Percentiles rank a stretch among this genome's conserved stretches.
Conservation (phyloP, 2,329 filamentous ascomycete species). For the Claviceps cyperi region DNA sequence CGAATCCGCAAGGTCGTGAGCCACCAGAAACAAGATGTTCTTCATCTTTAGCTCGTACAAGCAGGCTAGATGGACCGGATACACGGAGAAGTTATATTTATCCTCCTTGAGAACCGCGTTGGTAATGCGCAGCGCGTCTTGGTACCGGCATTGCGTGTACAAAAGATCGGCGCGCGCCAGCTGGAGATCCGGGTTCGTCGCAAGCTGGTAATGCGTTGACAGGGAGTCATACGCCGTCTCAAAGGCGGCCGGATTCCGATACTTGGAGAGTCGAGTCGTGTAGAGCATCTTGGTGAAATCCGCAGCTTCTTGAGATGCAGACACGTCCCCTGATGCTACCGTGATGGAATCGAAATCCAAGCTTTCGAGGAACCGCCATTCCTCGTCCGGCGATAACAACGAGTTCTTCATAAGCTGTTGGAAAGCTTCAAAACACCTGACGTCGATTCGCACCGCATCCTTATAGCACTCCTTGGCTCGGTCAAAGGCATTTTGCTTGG, state of each 20-base stretch:
- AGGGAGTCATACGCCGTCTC: slow-evolving; percentile 78
- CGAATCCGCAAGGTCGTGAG: slow-evolving; percentile 82
- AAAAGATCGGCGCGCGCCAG: slow-evolving; percentile 80
- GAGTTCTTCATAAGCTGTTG: slow-evolving; percentile 96
- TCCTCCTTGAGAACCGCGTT: slow-evolving; percentile 69
- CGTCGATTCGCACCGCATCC: slow-evolving; percentile 88
- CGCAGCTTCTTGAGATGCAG: slow-evolving; percentile 68
- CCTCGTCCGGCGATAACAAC: slow-evolving; percentile 76
- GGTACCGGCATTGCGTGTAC: slow-evolving; percentile 89
- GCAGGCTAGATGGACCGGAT: slow-evolving; percentile 83
- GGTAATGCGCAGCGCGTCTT: slow-evolving; percentile 72
- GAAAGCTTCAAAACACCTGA: slow-evolving; percentile 96
- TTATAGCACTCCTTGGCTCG: slow-evolving; percentile 97
- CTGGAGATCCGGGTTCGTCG: slow-evolving; percentile 75
- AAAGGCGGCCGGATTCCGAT: slow-evolving; percentile 73
- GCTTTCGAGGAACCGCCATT: slow-evolving; percentile 77
- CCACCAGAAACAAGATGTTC: slow-evolving; percentile 79
- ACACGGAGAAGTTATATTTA: slow-evolving; percentile 76
- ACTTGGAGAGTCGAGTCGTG: slow-evolving; percentile 89
- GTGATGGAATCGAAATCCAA: slow-evolving; percentile 79
- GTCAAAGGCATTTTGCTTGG: slow-evolving; percentile 94
- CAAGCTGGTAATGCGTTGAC: slow-evolving; percentile 83
- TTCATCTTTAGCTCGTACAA: slow-evolving; percentile 77
- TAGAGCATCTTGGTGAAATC: slow-evolving; percentile 95
- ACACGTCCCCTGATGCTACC: slow-evolving; percentile 47